Evolutionary conservation across 768 basidiomycete species (phyloP), one percentile per base, ranked within the genome.

Genomic region (Russula earlei): DNA sequence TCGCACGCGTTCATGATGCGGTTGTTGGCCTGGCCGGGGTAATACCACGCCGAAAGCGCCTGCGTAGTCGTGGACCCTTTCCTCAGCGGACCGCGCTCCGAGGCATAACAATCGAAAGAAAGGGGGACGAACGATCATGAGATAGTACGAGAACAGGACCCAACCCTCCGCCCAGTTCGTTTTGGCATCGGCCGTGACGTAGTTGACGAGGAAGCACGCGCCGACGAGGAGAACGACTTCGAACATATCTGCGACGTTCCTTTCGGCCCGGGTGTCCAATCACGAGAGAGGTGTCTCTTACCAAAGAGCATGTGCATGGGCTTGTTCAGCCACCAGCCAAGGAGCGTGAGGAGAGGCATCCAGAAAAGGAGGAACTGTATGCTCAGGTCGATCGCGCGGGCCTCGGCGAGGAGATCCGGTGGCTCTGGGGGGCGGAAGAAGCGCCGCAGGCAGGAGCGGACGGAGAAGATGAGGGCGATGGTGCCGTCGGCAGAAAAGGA

Each of bases 341-440:
- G 69, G 20, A 89, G 64, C 4, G 84, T 77, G 40, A 87, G 66
- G 62, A 87, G 74, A 0, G 87, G 86, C 78, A 83, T 84, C 87
- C 87, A 89, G 68, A 87, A 85, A 11, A 88, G 72, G 17, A 76
- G 75, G 67, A 89, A 88, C 63, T 89, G 87, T 54, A 88, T 86
- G 63, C 81, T 83, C 44, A 87, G 74, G 65, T 89, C 87, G 55
- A 89, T 89, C 5, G 85, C 81, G 22, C 81, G 76, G 0, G 76
- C 83, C 64, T 79, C 80, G 0, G 86, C 86, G 20, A 86, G 70
- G n/a, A 76, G 74, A 5, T 73, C 71, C 1, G 83, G 83, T 15
- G 78, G 62, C 37, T 65, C 70, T 0, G 71, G 70, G 4, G 71
- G 67, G 37, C 65, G 64, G 63, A 78, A 70, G 59, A 76, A 66